Evolutionary conservation across 1,284 basidiomycete species (phyloP).

Genomic region (Ganoderma resinaceum): DNA sequence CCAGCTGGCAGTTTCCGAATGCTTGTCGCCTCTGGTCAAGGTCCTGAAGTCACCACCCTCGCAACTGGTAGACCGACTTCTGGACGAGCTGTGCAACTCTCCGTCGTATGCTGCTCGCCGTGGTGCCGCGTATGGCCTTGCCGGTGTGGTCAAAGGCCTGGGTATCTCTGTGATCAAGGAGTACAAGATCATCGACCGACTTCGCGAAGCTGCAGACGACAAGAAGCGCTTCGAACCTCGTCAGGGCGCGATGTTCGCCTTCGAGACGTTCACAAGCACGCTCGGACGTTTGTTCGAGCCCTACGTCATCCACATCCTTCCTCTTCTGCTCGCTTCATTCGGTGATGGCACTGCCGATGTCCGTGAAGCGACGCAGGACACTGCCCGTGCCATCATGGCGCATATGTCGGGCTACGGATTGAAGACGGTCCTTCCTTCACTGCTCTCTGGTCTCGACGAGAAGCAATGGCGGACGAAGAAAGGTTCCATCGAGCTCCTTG

Average conservation of each 20-base stretch:
- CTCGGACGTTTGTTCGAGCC: constrained; percentile 95
- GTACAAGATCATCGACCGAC: constrained; percentile 78
- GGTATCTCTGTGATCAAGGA: constrained; percentile 90
- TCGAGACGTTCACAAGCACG: constrained; percentile 89
- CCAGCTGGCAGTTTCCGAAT: constrained; percentile 96
- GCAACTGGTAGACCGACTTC: constrained; percentile 77
- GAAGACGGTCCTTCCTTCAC: constrained; percentile 92
- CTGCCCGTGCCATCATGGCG: constrained; percentile 94
- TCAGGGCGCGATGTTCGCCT: constrained; percentile 95
- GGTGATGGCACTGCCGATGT: constrained; percentile 93
- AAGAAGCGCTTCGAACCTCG: constrained; percentile 89
- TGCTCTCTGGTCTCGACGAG: constrained; percentile 93
- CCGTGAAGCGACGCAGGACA: constrained; percentile 94
- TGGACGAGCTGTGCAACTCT: constrained; percentile 79
- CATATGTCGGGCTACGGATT: constrained; percentile 95
- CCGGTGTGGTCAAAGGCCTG: constrained; percentile 90
- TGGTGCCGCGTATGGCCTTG: constrained; percentile 96
- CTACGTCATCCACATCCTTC: constrained; percentile 89
- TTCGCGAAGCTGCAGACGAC: constrained; percentile 86
- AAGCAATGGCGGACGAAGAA: constrained; percentile 99
- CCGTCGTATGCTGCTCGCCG: constrained; percentile 92
- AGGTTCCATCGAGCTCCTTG: constrained; percentile 96
- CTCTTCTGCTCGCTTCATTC: constrained; percentile 87
- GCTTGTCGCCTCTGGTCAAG: constrained; percentile 87
- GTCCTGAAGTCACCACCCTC: constrained; percentile 73